phyloP scores from a whole-genome alignment of 441 rosid genomes.

The Eruca vesicaria region DNA sequence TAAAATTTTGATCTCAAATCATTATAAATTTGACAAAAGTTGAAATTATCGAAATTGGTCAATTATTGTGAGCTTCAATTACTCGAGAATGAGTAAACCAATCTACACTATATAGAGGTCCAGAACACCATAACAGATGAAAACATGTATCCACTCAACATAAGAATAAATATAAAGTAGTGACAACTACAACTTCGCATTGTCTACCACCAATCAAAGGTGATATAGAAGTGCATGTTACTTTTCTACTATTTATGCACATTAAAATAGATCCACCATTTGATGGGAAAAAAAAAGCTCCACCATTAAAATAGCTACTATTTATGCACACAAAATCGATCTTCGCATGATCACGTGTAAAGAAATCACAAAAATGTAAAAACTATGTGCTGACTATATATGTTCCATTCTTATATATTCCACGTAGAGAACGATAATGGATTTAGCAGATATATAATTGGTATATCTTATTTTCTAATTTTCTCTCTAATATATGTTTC shows the following conservation, averaged over 20 bases:
- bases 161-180: neutral
- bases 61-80: neutral
- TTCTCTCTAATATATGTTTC: too few relatives aligned
- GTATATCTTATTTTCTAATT: neutral
- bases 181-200: neutral
- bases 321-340: neutral
- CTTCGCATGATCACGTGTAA: neutral
- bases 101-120: neutral
- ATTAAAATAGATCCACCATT: neutral
- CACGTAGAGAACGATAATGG: neutral
- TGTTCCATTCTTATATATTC: neutral
- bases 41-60: neutral
- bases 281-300: too few relatives aligned
- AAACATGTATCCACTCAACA: neutral
- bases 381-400: neutral
- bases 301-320: too few relatives aligned
- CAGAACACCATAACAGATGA: neutral
- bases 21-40: neutral
- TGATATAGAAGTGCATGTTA: neutral
- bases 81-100: neutral
- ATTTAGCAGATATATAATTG: neutral
- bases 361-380: neutral
- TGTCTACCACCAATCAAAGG: constrained; percentile 21
- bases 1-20: neutral
- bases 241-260: neutral